phyloP scores from a whole-genome alignment of 2,329 filamentous ascomycete species.

The Aureobasidium lini region DNA sequence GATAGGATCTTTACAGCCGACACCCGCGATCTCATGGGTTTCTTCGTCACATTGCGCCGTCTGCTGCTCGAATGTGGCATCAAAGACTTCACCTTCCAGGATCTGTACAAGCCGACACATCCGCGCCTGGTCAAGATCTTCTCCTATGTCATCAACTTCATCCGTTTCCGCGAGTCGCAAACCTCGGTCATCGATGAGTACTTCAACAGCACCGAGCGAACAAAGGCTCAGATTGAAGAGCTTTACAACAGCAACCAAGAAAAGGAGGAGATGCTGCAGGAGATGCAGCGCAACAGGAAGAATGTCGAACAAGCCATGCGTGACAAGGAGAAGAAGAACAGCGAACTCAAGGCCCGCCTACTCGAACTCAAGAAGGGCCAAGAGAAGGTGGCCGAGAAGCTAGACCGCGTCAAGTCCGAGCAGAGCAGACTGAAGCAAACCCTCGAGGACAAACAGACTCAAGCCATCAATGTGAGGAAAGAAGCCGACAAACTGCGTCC shows the following conservation, averaged over 20 bases:
- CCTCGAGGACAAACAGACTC: slow-evolving; percentile 64
- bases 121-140: slow-evolving; percentile 90
- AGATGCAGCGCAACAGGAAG: slow-evolving; percentile 72
- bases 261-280: slow-evolving; percentile 69
- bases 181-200: slow-evolving; percentile 84
- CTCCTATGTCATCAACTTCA: slow-evolving; percentile 97
- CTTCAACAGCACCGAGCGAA: slow-evolving; percentile 82
- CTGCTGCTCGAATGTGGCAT: slow-evolving; percentile 82
- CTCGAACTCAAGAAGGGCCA: slow-evolving; percentile 75
- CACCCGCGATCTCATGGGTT: slow-evolving; percentile 90
- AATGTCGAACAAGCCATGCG: slow-evolving; percentile 74
- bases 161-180: slow-evolving; percentile 90
- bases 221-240: slow-evolving; percentile 79
- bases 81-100: slow-evolving; percentile 85
- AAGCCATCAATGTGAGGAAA: slow-evolving; percentile 64
- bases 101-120: slow-evolving; percentile 85
- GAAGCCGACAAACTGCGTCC: slow-evolving; percentile 85
- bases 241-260: slow-evolving; percentile 81
- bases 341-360: slow-evolving; percentile 75
- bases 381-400: slow-evolving; percentile 70
- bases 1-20: slow-evolving; percentile 74
- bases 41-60: slow-evolving; percentile 76
- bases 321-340: slow-evolving; percentile 79
- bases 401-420: slow-evolving; percentile 75
- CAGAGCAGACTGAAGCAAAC: slow-evolving; percentile 67